Evolutionary conservation across 1,284 basidiomycete genomes (phyloP).

Genomic region (Malassezia furfur): DNA sequence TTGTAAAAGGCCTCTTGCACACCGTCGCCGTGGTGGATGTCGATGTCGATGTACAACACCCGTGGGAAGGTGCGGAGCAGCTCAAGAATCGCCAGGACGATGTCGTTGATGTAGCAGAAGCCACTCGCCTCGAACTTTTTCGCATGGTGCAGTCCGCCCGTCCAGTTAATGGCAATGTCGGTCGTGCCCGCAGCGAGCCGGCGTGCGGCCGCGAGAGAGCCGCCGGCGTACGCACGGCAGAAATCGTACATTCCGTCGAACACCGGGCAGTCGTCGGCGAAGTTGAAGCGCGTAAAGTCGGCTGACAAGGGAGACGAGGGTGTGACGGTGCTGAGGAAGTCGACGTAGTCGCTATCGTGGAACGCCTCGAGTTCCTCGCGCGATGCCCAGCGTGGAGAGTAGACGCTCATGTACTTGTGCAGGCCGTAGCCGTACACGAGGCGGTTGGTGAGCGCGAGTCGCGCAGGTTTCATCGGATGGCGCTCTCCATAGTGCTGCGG

Average conservation of each 20-base stretch:
- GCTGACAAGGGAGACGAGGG: slow-evolving; percentile 37
- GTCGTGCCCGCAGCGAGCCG: slow-evolving; percentile 58
- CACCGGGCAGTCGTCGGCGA: slow-evolving; percentile 47
- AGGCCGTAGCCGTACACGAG: slow-evolving; percentile 92
- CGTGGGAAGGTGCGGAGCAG: slow-evolving; percentile 54
- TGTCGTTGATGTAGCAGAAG: slow-evolving; percentile 94
- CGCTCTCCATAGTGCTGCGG: slow-evolving; percentile 60
- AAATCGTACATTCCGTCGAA: slow-evolving; percentile 49
- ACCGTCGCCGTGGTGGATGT: slow-evolving; percentile 97
- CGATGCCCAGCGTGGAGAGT: slow-evolving; percentile 77
- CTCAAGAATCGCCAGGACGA: slow-evolving; percentile 42
- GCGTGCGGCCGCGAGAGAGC: slow-evolving; percentile 65
- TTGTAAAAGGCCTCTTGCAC: slow-evolving; percentile 99
- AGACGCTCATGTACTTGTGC: slow-evolving; percentile 90
- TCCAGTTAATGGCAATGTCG: slow-evolving; percentile 97
- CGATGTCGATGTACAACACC: slow-evolving; percentile 94
- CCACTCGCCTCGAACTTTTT: slow-evolving; percentile 93
- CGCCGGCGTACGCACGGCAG: slow-evolving; percentile 43
- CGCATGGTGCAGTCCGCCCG: slow-evolving; percentile 91
- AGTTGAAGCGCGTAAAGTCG: slow-evolving; percentile 45
- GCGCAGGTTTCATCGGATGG: slow-evolving; percentile 97
- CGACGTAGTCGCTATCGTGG: slow-evolving; percentile 85
- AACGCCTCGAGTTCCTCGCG: slow-evolving; percentile 80
- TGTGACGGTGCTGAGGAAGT: slow-evolving; percentile 66
- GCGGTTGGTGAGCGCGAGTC: slow-evolving; percentile 85